phyloP scores from a whole-genome alignment of 192 early-diverging fungal species.

The Helicostylum pulchrum region DNA sequence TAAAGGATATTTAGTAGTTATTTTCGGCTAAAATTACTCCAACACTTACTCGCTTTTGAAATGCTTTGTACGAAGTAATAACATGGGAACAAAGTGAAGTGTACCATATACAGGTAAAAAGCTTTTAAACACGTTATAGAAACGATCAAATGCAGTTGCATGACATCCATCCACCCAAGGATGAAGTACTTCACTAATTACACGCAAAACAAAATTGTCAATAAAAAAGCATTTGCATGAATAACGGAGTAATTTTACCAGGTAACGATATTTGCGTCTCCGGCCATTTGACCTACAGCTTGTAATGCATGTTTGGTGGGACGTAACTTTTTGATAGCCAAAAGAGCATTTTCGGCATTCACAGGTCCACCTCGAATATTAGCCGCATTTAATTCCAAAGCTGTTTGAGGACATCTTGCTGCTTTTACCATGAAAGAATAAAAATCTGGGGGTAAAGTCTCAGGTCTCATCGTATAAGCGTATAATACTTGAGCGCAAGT shows the following conservation, averaged over 20 bases:
- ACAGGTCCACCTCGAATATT: constrained; percentile 45
- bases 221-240: background rate
- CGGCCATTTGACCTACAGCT: constrained; percentile 34
- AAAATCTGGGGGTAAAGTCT: constrained; percentile 54
- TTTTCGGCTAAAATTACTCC: background rate
- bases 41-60: constrained; percentile 57
- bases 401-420: constrained; percentile 54
- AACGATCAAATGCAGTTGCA: constrained; percentile 42
- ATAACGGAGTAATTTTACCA: constrained; percentile 39
- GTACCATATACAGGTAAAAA: constrained; percentile 64
- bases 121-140: constrained; percentile 50
- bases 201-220: background rate
- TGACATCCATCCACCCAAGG: constrained; percentile 52
- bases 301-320: constrained; percentile 42
- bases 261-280: constrained; percentile 48
- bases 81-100: constrained; percentile 71
- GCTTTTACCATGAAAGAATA: constrained; percentile 61
- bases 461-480: constrained; percentile 60
- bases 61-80: constrained; percentile 56
- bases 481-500: constrained; percentile 55
- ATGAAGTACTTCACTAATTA: constrained; percentile 45
- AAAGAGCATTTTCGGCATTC: constrained; percentile 33
- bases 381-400: constrained; percentile 55
- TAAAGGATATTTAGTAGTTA: constrained; percentile 1
- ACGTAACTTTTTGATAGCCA: constrained; percentile 31